These are phyloP conservation scores for Hypoxylon sp. DNA, from an alignment of 2,329 filamentous ascomycete genomes.

Conservation along the genomic window DNA sequence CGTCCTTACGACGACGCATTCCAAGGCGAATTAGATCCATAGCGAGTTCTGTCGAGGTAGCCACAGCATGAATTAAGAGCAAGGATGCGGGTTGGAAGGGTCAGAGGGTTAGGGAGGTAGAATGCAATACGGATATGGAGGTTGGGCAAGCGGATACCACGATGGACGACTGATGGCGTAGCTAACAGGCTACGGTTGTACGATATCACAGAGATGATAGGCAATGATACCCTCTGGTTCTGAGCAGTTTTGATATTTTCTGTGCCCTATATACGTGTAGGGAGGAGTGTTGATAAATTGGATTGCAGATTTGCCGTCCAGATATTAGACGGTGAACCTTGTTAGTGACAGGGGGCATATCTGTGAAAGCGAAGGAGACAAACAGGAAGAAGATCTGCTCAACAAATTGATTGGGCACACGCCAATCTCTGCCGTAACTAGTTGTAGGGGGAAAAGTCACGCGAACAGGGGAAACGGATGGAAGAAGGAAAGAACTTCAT, in stretches of 20 bases:
- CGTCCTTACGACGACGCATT: constrained; percentile 28
- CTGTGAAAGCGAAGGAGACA: constrained; percentile 1
- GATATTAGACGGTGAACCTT: not conserved
- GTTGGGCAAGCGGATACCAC: constrained; percentile 39
- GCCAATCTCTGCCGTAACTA: constrained; percentile 37
- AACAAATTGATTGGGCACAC: constrained; percentile 19
- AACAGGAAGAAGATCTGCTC: not conserved
- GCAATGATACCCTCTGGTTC: constrained; percentile 49
- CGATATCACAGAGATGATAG: constrained; percentile 46
- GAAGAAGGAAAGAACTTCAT: constrained; percentile 22
- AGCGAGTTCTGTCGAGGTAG: constrained; percentile 16
- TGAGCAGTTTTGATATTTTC: constrained; percentile 18
- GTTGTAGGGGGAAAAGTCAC: constrained; percentile 29
- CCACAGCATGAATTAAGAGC: constrained; percentile 14
- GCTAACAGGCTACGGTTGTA: constrained; percentile 42
- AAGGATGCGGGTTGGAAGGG: constrained; percentile 12
- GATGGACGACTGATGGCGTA: constrained; percentile 42
- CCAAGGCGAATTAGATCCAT: constrained; percentile 7
- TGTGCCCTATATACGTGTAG: not conserved
- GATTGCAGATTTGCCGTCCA: not conserved
- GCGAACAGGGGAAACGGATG: constrained; percentile 24
- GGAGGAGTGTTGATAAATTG: not conserved
- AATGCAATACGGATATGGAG: constrained; percentile 38
- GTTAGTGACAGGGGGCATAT: not conserved
- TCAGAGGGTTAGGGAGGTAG: constrained; percentile 32